A percentile compares a stretch with the other conserved stretches of the same genome.
Conservation (phyloP, 257 asterid genomes). For the Anisodus tanguticus region DNA sequence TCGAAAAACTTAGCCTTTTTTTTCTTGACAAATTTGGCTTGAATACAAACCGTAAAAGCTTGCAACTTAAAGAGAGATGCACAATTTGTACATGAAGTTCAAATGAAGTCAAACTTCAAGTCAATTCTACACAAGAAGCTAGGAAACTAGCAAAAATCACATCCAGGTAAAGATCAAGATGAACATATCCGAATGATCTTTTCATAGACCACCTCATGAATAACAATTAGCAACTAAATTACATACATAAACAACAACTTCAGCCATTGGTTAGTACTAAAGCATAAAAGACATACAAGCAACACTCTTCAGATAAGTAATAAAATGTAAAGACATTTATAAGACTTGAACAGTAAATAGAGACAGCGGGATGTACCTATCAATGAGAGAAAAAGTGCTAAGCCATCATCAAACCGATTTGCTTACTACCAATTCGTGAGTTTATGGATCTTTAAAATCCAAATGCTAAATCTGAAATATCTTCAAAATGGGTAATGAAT, state of each 20-base stretch:
- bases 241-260: background rate
- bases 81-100: conserved; percentile 8
- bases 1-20: background rate
- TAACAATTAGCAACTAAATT: background rate
- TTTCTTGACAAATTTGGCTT: conserved; percentile 1
- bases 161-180: background rate
- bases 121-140: background rate
- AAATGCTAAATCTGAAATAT: background rate
- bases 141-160: background rate
- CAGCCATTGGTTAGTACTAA: background rate
- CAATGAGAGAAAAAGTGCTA: background rate
- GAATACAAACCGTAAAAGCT: background rate
- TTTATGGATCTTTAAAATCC: background rate
- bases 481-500: background rate
- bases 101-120: conserved; percentile 3
- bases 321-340: background rate
- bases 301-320: background rate
- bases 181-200: conserved; percentile 19
- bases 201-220: background rate
- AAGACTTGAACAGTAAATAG: background rate
- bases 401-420: conserved; percentile 17
- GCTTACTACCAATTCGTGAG: background rate
- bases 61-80: conserved; percentile 18
- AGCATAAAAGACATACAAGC: background rate
- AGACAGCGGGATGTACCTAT: conserved; percentile 18